Conservation (phyloP, 1,284 basidiomycete species). For the Vanrija pseudolonga region DNA sequence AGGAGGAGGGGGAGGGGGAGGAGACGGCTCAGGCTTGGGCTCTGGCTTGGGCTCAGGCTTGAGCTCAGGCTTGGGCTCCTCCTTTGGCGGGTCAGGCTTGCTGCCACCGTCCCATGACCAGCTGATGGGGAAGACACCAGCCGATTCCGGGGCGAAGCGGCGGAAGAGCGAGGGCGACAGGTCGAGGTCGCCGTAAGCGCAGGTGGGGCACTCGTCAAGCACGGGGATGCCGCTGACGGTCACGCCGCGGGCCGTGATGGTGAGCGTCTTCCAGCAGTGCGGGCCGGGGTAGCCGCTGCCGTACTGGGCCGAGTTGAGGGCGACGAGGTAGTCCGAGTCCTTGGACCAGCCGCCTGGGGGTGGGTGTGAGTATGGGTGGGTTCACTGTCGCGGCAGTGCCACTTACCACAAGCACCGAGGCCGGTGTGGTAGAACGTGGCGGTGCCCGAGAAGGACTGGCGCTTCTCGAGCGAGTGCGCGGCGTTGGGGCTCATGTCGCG, state of each 20-base stretch:
- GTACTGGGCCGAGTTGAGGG: slow-evolving; percentile 38
- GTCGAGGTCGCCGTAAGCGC: slow-evolving; percentile 64
- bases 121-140: slow-evolving; percentile 58
- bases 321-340: slow-evolving; percentile 22
- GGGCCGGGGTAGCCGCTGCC: slow-evolving; percentile 57
- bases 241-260: slow-evolving; percentile 63
- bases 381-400: too few species aligned
- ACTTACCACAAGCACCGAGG: slow-evolving; percentile 18
- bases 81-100: slow-evolving; percentile 17
- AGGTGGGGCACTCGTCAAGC: slow-evolving; percentile 56
- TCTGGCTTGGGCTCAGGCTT: slow-evolving; percentile 24
- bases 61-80: slow-evolving; percentile 21
- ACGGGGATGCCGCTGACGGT: slow-evolving; percentile 60
- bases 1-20: too few species aligned
- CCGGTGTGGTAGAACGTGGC: slow-evolving; percentile 19
- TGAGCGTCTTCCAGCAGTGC: slow-evolving; percentile 61
- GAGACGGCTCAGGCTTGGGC: slow-evolving; percentile 17
- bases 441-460: slow-evolving; percentile 4
- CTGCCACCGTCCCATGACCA: slow-evolving; percentile 52
- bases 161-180: slow-evolving; percentile 61
- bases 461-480: neutral
- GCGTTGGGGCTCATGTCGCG: neutral
- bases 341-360: neutral
- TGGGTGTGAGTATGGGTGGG: neutral
- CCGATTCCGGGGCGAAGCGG: slow-evolving; percentile 36